Base-by-base conservation (phyloP, 2,329 filamentous ascomycete genomes). In the Cladosporium colombiae region DNA sequence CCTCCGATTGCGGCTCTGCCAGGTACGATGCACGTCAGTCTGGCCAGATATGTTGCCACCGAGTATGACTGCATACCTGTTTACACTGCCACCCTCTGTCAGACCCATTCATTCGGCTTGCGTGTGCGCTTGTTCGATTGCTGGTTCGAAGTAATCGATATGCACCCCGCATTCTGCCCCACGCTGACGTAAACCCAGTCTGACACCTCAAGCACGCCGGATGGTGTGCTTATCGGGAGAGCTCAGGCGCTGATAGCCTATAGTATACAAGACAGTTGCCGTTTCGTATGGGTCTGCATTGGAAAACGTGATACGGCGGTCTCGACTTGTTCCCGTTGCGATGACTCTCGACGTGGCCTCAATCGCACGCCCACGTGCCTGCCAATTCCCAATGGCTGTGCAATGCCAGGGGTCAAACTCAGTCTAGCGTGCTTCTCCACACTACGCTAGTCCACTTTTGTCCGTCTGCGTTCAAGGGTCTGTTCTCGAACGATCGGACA, bases 11-110 rank as follows among this genome's bases (percentile, higher is more conserved):
- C 52, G 52, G 52, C 29, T 21, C 27, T 33, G 29, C 25, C 25
- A 53, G 52, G 52, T 31, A 55, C 52, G n/a, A 55, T 33, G 52
- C 52, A 55, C 27, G 52, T 55, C 52, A 55, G n/a, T 46, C n/a
- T 23, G n/a, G 40, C n/a, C n/a, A 46, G 40, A 46, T 13, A 46
- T 46, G 40, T 46, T 46, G 40, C 40, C 40, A 46, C 40, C 10
- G 8, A 13, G 40, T 46, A 46, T 46, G 40, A 46, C 40, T 46
- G 40, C 40, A 46, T 46, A 8, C n/a, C 6, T 21, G 40, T 46
- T 21, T 46, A 46, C 40, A 46, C 40, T 11, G 40, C n/a, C n/a
- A 11, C 37, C 18, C 7, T 29, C 10, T 33, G 5, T 33, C n/a
- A 46, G 18, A 6, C 3, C 40, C n/a, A 46, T 46, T 13, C 40